Evolutionary conservation across 1,284 basidiomycete genomes (phyloP).

Genomic region (Ustanciosporium gigantosporum): DNA sequence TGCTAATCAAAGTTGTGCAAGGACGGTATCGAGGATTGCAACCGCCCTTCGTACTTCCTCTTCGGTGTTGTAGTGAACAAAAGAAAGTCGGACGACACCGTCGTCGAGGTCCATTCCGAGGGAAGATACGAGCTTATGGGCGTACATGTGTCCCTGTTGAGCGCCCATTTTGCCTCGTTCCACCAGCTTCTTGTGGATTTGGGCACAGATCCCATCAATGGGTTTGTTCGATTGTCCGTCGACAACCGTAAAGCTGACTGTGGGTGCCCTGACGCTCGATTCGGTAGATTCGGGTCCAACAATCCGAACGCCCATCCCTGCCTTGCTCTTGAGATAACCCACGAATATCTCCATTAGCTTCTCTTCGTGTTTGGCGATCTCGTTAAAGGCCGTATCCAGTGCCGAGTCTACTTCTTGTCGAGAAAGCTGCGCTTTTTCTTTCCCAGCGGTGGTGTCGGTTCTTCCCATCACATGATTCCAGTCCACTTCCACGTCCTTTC

Average conservation of each 20-base stretch:
- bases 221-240: constrained; percentile 59
- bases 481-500: not conserved
- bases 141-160: constrained; percentile 78
- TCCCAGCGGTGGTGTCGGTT: not conserved
- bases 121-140: constrained; percentile 69
- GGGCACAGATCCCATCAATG: constrained; percentile 65
- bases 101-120: constrained; percentile 64
- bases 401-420: constrained; percentile 1
- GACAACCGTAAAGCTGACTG: constrained; percentile 72
- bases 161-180: constrained; percentile 71
- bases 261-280: constrained; percentile 66
- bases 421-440: not conserved
- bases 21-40: constrained; percentile 61
- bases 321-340: constrained; percentile 62
- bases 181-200: constrained; percentile 66
- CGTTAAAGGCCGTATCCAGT: constrained; percentile 47
- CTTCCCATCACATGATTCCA: constrained; percentile 7
- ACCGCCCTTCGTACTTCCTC: constrained; percentile 71
- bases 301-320: constrained; percentile 65
- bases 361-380: constrained; percentile 65
- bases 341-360: constrained; percentile 64
- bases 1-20: too few relatives aligned
- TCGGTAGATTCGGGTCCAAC: constrained; percentile 67
- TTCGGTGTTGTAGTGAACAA: constrained; percentile 80
- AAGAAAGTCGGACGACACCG: constrained; percentile 73